These are phyloP conservation scores for Balakata baccata DNA, from an alignment of 345 rosid species.

Conservation along the genomic window DNA sequence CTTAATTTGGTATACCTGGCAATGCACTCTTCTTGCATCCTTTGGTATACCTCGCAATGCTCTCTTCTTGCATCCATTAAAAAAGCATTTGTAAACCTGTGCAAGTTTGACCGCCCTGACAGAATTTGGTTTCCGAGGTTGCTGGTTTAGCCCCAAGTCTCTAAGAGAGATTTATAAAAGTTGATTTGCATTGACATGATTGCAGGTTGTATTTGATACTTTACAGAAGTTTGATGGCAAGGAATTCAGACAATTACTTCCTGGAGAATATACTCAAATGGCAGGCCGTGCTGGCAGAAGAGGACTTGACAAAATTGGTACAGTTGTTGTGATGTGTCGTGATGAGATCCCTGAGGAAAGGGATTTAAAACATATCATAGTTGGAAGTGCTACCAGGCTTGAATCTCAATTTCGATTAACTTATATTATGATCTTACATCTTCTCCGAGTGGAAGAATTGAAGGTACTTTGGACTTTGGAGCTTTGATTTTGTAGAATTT, in stretches of 20 bases:
- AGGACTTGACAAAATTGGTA: constrained; percentile 94
- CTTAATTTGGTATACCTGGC: too few relatives aligned
- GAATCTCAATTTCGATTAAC: constrained; percentile 94
- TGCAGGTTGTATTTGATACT: constrained; percentile 87
- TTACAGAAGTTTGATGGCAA: constrained; percentile 93
- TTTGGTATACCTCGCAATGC: neutral
- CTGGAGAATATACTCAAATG: constrained; percentile 99
- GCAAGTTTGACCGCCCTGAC: neutral
- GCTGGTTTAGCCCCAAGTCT: neutral
- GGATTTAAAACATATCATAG: constrained; percentile 54
- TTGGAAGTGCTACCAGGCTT: constrained; percentile 81
- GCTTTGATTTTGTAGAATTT: neutral
- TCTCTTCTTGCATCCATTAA: neutral
- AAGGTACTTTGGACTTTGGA: constrained; percentile 53
- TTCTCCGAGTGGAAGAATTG: constrained; percentile 95
- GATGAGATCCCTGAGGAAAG: constrained; percentile 87
- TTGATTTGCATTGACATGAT: constrained; percentile 25
- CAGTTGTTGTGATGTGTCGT: constrained; percentile 88
- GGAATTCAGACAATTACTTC: constrained; percentile 75
- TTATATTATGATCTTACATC: constrained; percentile 94
- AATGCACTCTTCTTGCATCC: too few relatives aligned
- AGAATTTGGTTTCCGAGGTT: neutral
- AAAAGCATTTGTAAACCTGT: neutral
- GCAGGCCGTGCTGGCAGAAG: constrained; percentile 99
- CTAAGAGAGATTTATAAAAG: neutral